phyloP scores from a whole-genome alignment of 108 stramenopile species.

The Pelagomonas calceolata region DNA sequence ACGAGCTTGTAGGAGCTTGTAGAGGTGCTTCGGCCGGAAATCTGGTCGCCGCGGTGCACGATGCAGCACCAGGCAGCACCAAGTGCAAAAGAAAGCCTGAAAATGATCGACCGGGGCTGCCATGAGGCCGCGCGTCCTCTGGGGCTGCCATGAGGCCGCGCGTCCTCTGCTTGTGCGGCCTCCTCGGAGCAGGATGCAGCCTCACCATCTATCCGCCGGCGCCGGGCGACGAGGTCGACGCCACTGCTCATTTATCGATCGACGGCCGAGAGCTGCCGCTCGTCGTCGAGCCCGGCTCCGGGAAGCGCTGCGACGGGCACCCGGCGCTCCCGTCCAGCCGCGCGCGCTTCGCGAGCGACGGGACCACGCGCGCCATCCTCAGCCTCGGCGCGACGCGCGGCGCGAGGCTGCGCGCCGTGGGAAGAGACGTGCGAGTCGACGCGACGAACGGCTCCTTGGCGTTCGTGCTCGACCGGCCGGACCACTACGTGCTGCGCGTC shows the following conservation, averaged over 20 bases:
- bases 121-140: neutral
- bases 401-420: neutral
- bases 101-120: neutral
- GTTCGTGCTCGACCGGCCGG: neutral
- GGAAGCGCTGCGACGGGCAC: neutral
- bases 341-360: neutral
- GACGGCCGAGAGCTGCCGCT: neutral
- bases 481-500: neutral
- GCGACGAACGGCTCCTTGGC: neutral
- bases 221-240: too few species aligned
- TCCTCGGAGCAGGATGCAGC: too few species aligned
- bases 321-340: neutral
- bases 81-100: too few species aligned
- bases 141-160: neutral
- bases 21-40: too few species aligned
- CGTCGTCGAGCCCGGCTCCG: neutral
- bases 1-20: too few species aligned
- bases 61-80: too few species aligned
- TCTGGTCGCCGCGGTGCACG: too few species aligned
- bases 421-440: neutral
- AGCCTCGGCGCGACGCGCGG: neutral
- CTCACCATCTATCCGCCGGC: too few species aligned
- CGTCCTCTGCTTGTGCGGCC: too few species aligned
- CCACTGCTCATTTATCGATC: neutral
- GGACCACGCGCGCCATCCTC: neutral